Evolutionary conservation across 192 early-diverging fungal species (phyloP).

Genomic region (Rhizophagus prolifer): DNA sequence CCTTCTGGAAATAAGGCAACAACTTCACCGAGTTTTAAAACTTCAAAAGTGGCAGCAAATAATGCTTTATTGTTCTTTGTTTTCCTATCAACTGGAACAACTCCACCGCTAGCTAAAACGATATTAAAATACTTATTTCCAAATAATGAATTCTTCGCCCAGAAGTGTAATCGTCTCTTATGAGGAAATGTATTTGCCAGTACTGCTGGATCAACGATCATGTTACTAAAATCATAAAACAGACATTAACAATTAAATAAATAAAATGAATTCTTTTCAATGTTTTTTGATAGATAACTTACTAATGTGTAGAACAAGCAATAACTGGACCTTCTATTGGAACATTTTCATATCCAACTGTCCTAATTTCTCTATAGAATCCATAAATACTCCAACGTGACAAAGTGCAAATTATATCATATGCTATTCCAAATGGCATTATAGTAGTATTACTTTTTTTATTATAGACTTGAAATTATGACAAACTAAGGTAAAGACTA

Average conservation of each 20-base stretch:
- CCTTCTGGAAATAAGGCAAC: constrained; percentile 56
- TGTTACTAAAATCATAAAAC: constrained; percentile 36
- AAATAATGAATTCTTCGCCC: constrained; percentile 55
- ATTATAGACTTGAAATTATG: too few species aligned
- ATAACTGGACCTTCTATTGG: constrained; percentile 42
- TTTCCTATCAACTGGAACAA: constrained; percentile 50
- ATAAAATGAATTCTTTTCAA: not conserved
- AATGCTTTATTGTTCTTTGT: constrained; percentile 48
- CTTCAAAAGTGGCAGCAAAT: constrained; percentile 46
- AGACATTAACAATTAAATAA: too few species aligned
- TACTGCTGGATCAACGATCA: constrained; percentile 50
- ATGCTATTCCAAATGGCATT: constrained; percentile 45
- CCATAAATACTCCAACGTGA: constrained; percentile 40
- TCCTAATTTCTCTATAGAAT: constrained; percentile 42
- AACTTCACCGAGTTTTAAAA: constrained; percentile 43
- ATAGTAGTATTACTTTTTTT: not conserved
- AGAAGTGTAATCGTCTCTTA: constrained; percentile 46
- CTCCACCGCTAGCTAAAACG: constrained; percentile 42
- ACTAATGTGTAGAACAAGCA: constrained; percentile 34
- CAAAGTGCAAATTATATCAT: constrained; percentile 37
- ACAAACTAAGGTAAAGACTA: too few species aligned
- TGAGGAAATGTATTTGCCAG: constrained; percentile 44
- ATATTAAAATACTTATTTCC: constrained; percentile 29
- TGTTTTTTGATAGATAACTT: not conserved
- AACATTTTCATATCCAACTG: constrained; percentile 36